These are phyloP conservation scores for Pseudogymnoascus sp. DNA, from an alignment of 2,329 filamentous ascomycete species.

Conservation along the genomic window DNA sequence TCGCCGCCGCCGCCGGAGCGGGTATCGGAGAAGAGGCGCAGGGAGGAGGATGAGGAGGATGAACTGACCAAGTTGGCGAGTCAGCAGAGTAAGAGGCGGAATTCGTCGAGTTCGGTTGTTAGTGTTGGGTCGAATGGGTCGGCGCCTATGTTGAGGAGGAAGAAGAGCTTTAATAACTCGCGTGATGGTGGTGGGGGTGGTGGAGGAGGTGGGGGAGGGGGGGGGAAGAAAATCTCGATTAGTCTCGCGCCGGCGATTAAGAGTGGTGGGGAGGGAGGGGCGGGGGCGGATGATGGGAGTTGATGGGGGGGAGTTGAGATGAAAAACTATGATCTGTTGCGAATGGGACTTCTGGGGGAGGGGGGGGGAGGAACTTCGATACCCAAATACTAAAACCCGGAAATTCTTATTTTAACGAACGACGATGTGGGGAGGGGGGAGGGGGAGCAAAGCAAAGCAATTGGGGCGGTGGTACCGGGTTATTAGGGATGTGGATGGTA, in stretches of 20 bases:
- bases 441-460: neutral
- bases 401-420: neutral
- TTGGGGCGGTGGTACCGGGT: neutral
- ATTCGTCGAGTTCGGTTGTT: conserved; percentile 38
- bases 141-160: conserved; percentile 34
- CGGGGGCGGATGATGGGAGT: conserved; percentile 19
- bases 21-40: conserved; percentile 77
- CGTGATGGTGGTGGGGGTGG: conserved; percentile 30
- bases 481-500: neutral
- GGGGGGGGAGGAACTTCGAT: neutral
- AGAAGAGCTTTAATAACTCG: conserved; percentile 35
- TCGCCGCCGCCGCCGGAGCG: conserved; percentile 56
- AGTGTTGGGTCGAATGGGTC: conserved; percentile 22
- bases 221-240: conserved; percentile 47
- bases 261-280: conserved; percentile 22
- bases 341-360: neutral
- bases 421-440: neutral
- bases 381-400: neutral
- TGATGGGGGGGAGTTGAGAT: conserved; percentile 11
- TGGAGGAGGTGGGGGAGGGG: conserved; percentile 17
- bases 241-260: conserved; percentile 40
- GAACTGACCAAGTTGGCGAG: conserved; percentile 75
- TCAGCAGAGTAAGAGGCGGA: conserved; percentile 45
- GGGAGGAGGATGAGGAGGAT: conserved; percentile 90
- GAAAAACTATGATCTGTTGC: neutral